phyloP scores from a whole-genome alignment of 2,329 filamentous ascomycete genomes.

The Ceratocystis lukuohia region DNA sequence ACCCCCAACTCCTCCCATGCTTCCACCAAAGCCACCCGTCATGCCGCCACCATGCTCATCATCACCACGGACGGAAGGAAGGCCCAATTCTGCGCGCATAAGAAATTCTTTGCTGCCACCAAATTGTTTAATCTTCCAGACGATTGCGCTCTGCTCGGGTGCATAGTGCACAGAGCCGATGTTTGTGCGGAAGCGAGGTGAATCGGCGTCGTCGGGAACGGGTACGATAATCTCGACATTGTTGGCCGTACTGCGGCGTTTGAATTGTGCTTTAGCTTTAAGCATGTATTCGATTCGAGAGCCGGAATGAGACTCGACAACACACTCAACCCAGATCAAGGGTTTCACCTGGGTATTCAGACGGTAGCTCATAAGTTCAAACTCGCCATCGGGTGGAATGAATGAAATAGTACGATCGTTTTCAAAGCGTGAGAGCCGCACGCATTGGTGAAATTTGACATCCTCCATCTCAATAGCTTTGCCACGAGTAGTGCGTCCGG shows the following conservation, averaged over 20 bases:
- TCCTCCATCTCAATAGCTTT: slow-evolving; percentile 99
- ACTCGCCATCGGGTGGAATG: slow-evolving; percentile 95
- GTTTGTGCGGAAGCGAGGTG: slow-evolving; percentile 90
- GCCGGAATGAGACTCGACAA: slow-evolving; percentile 90
- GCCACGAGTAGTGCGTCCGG: slow-evolving; percentile 79
- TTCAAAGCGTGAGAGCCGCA: slow-evolving; percentile 87
- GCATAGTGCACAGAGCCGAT: slow-evolving; percentile 96
- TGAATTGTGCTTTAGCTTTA: slow-evolving; percentile 96
- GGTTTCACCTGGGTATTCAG: slow-evolving; percentile 98
- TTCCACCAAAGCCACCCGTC: slow-evolving; percentile 93
- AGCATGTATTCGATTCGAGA: slow-evolving; percentile 98
- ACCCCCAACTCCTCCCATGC: slow-evolving; percentile 80
- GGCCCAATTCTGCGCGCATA: slow-evolving; percentile 90
- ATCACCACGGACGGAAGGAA: slow-evolving; percentile 87
- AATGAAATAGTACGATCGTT: slow-evolving; percentile 98
- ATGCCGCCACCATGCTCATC: slow-evolving; percentile 93
- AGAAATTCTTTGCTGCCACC: slow-evolving; percentile 96
- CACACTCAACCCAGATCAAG: slow-evolving; percentile 95
- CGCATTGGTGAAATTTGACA: slow-evolving; percentile 98
- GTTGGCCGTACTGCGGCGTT: slow-evolving; percentile 91
- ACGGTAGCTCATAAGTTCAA: slow-evolving; percentile 98
- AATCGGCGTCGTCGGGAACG: slow-evolving; percentile 93
- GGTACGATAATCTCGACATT: slow-evolving; percentile 97
- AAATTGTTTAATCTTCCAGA: slow-evolving; percentile 99
- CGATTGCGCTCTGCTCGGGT: slow-evolving; percentile 90